Evolutionary conservation across 371 early-diverging fungal genomes (phyloP), one percentile per base, ranked within the genome.

Genomic region (Lichtheimia corymbifera): DNA sequence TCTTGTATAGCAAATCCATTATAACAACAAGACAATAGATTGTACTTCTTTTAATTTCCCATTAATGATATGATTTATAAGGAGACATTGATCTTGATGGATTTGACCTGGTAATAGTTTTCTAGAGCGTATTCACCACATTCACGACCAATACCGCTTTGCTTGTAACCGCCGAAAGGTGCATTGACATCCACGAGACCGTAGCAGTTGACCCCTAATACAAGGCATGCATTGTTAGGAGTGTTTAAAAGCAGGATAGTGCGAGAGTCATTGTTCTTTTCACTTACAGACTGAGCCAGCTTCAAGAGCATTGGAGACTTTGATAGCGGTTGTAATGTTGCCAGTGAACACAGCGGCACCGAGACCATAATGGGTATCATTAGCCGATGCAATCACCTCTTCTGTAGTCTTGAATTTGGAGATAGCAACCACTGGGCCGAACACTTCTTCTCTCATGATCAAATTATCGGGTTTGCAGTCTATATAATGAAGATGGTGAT

Each of bases 81-180:
- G 18, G 22, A 27, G 22, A 55, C 20, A 14, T 55, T 55, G 13
- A 41, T 55, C 20, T 55, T 52, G 28, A 52, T 52, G 6, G 52
- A 12, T 52, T 52, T 52, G 6, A 52, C 67, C 47, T 81, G 83
- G 52, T 80, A 71, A 63, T 86, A 92, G 66, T 90, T 85, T 55
- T 83, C 77, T 63, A 92, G 64, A n/a, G 88, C 84, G 68, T 88
- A 87, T 61, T 86, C 82, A 59, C 92, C 91, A 17, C 86, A 78
- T 62, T 92, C 93, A 58, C 89, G 85, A 54, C 93, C 92, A 67
- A 89, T 79, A 47, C 97, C 97, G 47, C 84, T 84, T 76, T 90
- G 82, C 79, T 91, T 92, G 76, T 82, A 89, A 12, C 96, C 97
- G 59, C 97, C 96, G 70, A 93, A 94, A 59, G 79, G 82, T 61